Conservation (phyloP, 192 early-diverging fungal genomes). For the Podila epigama region DNA sequence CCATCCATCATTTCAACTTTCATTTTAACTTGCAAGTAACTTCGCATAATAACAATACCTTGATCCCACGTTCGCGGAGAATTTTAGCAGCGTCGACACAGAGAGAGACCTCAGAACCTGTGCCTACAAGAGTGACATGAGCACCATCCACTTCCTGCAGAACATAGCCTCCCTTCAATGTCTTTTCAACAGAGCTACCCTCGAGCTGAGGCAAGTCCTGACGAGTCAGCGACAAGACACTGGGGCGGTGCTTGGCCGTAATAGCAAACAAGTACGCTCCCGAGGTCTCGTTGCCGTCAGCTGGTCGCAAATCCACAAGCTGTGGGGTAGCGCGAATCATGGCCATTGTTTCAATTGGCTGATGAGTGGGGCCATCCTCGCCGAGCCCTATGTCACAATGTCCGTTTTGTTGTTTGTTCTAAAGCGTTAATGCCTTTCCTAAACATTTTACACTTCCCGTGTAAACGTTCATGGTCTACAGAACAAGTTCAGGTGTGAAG, state of each 20-base stretch:
- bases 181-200: conserved; percentile 81
- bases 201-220: conserved; percentile 95
- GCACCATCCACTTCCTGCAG: conserved; percentile 71
- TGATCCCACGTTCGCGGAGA: conserved; percentile 64
- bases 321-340: conserved; percentile 91
- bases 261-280: conserved; percentile 89
- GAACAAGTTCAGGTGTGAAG: neutral
- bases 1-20: too few relatives aligned
- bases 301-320: conserved; percentile 86
- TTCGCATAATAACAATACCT: too few relatives aligned
- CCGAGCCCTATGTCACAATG: conserved; percentile 61
- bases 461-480: neutral
- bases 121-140: conserved; percentile 79
- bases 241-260: conserved; percentile 70
- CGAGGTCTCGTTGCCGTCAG: conserved; percentile 94
- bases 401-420: neutral
- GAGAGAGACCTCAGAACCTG: conserved; percentile 92
- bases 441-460: too few relatives aligned
- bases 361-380: conserved; percentile 99
- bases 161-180: conserved; percentile 87
- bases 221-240: conserved; percentile 87
- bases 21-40: too few relatives aligned
- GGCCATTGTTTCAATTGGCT: conserved; percentile 95
- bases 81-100: conserved; percentile 86
- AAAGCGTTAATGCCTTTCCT: too few relatives aligned